A percentile compares a stretch with the other conserved stretches of the same genome.
Conservation (phyloP, 2,329 filamentous ascomycete genomes). For the Penicillium concentricum region DNA sequence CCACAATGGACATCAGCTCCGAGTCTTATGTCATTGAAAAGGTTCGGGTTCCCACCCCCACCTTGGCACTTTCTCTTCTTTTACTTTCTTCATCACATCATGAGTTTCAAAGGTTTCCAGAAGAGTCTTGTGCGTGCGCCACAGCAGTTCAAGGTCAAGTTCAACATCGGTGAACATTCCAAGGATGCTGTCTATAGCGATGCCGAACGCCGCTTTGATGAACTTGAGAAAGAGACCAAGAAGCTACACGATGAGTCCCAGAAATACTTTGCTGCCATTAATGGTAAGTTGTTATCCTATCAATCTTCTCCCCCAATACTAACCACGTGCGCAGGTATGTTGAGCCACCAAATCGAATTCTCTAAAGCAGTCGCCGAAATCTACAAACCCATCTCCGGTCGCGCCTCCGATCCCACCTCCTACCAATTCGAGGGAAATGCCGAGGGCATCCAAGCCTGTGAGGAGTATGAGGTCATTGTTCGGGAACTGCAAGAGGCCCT, state of each 20-base stretch:
- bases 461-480: constrained; percentile 92
- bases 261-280: constrained; percentile 97
- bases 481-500: constrained; percentile 85
- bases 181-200: constrained; percentile 95
- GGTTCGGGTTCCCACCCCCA: constrained; percentile 13
- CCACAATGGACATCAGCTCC: constrained; percentile 9
- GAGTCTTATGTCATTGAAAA: constrained; percentile 28
- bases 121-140: constrained; percentile 88
- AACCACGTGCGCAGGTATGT: constrained; percentile 63
- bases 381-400: constrained; percentile 96
- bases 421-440: constrained; percentile 80
- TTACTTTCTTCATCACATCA: constrained; percentile 42
- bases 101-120: constrained; percentile 97
- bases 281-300: constrained; percentile 54
- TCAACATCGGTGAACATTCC: constrained; percentile 93
- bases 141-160: constrained; percentile 84
- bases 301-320: neutral
- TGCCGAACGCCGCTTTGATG: constrained; percentile 87
- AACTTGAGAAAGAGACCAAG: constrained; percentile 94
- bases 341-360: constrained; percentile 96
- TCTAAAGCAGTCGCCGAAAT: constrained; percentile 93
- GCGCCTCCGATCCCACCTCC: constrained; percentile 87
- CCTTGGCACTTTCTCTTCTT: constrained; percentile 14
- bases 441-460: constrained; percentile 90
- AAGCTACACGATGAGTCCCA: constrained; percentile 94